Base-by-base conservation (phyloP, 768 basidiomycete species). In the Amanita pseudoporphyria region DNA sequence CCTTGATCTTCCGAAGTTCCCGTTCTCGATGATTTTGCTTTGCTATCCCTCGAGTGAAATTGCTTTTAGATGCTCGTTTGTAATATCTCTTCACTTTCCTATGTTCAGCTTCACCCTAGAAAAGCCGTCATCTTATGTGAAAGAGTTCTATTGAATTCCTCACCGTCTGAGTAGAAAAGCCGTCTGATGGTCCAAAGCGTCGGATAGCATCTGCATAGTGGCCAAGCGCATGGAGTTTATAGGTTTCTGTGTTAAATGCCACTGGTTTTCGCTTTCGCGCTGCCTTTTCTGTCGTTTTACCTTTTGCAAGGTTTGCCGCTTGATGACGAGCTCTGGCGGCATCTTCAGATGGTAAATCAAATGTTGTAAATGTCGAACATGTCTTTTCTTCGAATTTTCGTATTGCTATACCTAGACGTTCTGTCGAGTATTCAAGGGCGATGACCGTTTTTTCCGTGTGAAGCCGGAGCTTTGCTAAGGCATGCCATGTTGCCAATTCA, bases 101-200 rank as follows among this genome's bases (percentile, higher is more conserved):
- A 44, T 76, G 72, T 51, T 71, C 62, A 0, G 62, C 58, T 50
- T 74, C 71, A 2, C 67, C 63, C 71, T 73, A 39, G 18, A 22
- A 36, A 13, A 13, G 47, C 41, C 22, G 3, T 16, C 31, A 9
- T 14, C 43, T 45, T 45, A 13, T 32, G 47, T 21, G 22, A 47
- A 26, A 19, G 7, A 2, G 28, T 36, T 49, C n/a, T n/a, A n/a
- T n/a, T n/a, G n/a, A 31, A 18, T 13, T 14, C 32, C 45, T 46
- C 43, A 69, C 67, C 13, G 54, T 55, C 19, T 67, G 64, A 1
- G 64, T 68, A 0, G 63, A 62, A 41, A 60, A 68, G 1, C 59
- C 64, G 39, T 69, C 64, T 2, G 62, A 62, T 1, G 62, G 66
- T 0, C 68, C 64, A 13, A 53, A 58, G 0, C 22, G 5, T 1